A percentile compares a stretch with the other conserved stretches of the same genome.
phyloP scores from a whole-genome alignment of 73 alveolate genomes.

The Tetrahymena borealis region DNA sequence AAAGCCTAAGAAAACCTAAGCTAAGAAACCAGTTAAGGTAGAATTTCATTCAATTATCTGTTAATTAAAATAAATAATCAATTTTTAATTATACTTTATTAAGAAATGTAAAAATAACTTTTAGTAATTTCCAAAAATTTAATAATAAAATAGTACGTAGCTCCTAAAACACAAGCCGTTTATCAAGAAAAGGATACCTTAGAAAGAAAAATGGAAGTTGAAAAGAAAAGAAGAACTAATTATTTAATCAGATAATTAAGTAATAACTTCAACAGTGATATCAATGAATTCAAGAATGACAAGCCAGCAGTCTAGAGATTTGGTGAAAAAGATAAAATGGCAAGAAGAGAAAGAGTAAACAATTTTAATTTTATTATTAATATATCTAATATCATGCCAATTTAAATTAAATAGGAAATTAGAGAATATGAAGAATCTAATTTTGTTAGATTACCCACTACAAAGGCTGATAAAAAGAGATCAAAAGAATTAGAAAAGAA shows the following conservation, averaged over 20 bases:
- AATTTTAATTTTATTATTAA: background rate
- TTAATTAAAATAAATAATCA: background rate
- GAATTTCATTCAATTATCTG: background rate
- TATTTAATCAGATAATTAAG: background rate
- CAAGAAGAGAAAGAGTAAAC: background rate
- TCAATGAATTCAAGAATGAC: background rate
- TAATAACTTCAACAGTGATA: background rate
- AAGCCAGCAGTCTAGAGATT: background rate
- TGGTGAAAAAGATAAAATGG: background rate
- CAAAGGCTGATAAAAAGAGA: background rate
- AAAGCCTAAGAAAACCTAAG: background rate
- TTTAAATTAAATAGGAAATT: background rate
- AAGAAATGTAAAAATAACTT: too few species aligned
- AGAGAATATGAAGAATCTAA: background rate
- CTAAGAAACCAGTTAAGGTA: background rate
- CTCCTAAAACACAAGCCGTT: background rate
- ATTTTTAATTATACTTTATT: background rate
- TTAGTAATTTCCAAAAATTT: too few species aligned
- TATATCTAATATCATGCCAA: background rate
- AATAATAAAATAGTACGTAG: background rate
- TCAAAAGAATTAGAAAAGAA: background rate
- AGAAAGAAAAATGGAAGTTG: background rate
- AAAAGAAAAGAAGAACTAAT: background rate
- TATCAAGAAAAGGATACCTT: background rate
- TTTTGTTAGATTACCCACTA: background rate